Base-by-base conservation (phyloP, 1,139 yeast species). In the Kodamaea arcana region DNA sequence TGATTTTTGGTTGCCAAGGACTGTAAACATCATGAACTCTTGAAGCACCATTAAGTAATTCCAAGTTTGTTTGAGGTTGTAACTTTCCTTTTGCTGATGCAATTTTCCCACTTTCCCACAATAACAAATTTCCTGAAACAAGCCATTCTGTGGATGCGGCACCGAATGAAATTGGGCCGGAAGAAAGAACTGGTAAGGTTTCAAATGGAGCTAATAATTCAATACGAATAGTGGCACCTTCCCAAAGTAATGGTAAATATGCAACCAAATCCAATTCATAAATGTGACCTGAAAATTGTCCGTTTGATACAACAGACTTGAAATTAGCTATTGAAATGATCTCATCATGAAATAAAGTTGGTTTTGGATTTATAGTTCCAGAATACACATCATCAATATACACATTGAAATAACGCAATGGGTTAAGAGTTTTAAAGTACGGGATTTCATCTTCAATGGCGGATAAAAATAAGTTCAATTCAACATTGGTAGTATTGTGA, bases 211-310 rank as follows among this genome's bases (percentile, higher is more conserved):
- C 53, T 32, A 45, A 52, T 27, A 57, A 36, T 26, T 42, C 49
- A 24, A 57, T 43, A 9, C 15, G 22, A 15, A 45, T 41, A 22
- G 50, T 44, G 20, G 35, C 47, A 31, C 41, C 52, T 22, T 39
- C 42, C 60, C 76, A 58, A 31, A 59, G 51, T 20, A 53, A 43
- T 10, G 64, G 63, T 38, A 59, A 50, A 25, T 57, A 45, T 9
- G 53, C 40, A 14, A 54, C 40, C 41, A 59, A 54, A 36, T 58
- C 60, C 23, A 58, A 33, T 30, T 54, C 59, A 37, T 56, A 58
- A 15, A 47, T 37, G 31, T 55, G 47, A 3, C 61, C 62, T 31
- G 50, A 45, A 37, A 55, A 56, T 20, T 56, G 42, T 22, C 60
- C 60, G 31, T 45, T 38, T 15, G 57, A 54, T 29, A 51, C 62